Base-by-base conservation (phyloP, 208 protist genomes). In the Strigomonas galati region DNA sequence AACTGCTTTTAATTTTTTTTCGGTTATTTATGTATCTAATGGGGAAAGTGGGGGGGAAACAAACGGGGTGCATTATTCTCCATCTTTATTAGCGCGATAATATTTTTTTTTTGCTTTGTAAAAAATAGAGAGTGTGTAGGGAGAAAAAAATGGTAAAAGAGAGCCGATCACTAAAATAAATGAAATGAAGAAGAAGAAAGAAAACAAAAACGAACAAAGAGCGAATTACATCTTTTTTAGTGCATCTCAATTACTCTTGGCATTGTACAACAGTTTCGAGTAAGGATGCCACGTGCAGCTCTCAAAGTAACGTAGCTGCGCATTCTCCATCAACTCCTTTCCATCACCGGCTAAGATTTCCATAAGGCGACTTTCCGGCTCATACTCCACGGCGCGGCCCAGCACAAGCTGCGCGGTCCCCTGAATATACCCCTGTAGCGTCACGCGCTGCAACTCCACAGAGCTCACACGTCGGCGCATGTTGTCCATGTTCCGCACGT, bases 261-360 rank as follows among this genome's bases (percentile, higher is more conserved):
- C 55, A 44, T 74, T 58, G 31, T 74, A 74, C 44, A 74, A 23
- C 26, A 74, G 43, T 15, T 65, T 65, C 0, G 62, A 65, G 52
- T 74, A 74, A 5, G 69, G 69, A 61, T 74, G 69, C 69, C 69
- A 74, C 14, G 69, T 74, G 63, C 69, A 74, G 57, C 62, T 65
- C 4, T 74, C 69, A 49, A 59, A 74, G 37, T 74, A 74, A 6
- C 62, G 69, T 32, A 74, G 57, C 24, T 59, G 62, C 10, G 69
- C 63, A 27, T 67, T 67, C 46, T 69, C 46, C 0, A 69, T 59
- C n/a, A 74, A 56, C 43, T 52, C 43, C n/a, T 77, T 60, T 12
- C 72, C 62, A 49, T 73, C 64, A 9, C 63, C 56, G 52, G 53
- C 62, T 17, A 73, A 32, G 21, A 72, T 28, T 2, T 73, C 67